Conservation (phyloP, 2,329 filamentous ascomycete species). For the Nemania sp. region DNA sequence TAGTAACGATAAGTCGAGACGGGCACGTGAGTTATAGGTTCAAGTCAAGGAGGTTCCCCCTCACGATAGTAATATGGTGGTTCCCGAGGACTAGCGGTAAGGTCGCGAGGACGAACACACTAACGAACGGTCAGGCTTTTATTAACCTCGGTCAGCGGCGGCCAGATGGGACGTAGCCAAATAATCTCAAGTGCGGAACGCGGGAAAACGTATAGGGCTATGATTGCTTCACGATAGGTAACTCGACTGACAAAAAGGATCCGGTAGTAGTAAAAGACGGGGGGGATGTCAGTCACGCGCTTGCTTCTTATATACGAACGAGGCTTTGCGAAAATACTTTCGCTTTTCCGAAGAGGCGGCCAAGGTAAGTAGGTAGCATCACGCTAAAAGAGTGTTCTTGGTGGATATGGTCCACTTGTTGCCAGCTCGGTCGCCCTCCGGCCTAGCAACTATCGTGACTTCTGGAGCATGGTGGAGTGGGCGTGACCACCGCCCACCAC, state of each 20-base stretch:
- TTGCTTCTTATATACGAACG: not conserved
- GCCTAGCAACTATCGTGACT: slow-evolving; percentile 39
- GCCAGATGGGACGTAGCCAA: not conserved
- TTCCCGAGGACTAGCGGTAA: slow-evolving; percentile 26
- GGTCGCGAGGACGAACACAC: slow-evolving; percentile 21
- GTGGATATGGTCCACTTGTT: slow-evolving; percentile 39
- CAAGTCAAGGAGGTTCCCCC: slow-evolving; percentile 18
- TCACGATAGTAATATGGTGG: slow-evolving; percentile 15
- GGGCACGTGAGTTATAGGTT: slow-evolving; percentile 18
- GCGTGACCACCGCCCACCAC: slow-evolving; percentile 30
- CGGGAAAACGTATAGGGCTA: not conserved
- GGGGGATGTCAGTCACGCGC: slow-evolving; percentile 10
- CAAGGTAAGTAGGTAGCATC: slow-evolving; percentile 20
- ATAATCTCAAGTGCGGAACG: not conserved
- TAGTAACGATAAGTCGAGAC: slow-evolving; percentile 12
- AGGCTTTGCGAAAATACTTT: not conserved
- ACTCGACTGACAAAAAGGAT: not conserved
- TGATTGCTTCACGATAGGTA: slow-evolving; percentile 1
- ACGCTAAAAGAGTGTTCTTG: slow-evolving; percentile 28
- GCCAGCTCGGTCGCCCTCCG: slow-evolving; percentile 32
- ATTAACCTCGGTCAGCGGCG: slow-evolving; percentile 5
- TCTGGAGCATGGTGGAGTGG: slow-evolving; percentile 40
- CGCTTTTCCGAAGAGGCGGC: slow-evolving; percentile 27
- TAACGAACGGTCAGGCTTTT: slow-evolving; percentile 5
- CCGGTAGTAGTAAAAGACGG: slow-evolving; percentile 7